These are phyloP conservation scores for Paramecium tetraurelia DNA, from an alignment of 73 alveolate genomes.

Conservation along the genomic window DNA sequence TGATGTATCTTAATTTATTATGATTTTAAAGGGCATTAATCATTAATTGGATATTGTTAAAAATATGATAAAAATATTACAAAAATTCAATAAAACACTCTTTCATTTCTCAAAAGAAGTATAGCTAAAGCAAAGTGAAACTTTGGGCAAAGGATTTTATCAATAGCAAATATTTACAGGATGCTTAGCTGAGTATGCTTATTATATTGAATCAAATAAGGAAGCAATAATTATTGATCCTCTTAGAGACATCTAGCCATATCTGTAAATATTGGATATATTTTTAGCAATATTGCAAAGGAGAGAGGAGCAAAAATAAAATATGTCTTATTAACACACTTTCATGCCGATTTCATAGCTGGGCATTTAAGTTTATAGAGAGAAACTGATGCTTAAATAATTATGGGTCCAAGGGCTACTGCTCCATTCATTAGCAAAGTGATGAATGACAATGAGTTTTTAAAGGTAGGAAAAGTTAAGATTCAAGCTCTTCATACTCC, in stretches of 20 bases:
- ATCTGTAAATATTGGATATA: conserved; percentile 34
- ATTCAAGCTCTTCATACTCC: conserved; percentile 70
- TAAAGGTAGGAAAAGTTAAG: conserved; percentile 48
- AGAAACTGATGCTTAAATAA: conserved; percentile 58
- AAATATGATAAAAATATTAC: not conserved
- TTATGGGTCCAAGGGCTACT: conserved; percentile 59
- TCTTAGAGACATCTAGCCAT: conserved; percentile 62
- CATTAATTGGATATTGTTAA: not conserved
- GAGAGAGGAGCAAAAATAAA: conserved; percentile 59
- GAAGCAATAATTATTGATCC: conserved; percentile 67
- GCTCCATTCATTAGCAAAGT: conserved; percentile 54
- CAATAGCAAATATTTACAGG: conserved; percentile 57
- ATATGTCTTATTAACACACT: conserved; percentile 62
- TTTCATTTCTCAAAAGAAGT: conserved; percentile 20
- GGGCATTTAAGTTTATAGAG: conserved; percentile 60
- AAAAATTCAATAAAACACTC: not conserved
- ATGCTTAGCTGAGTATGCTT: conserved; percentile 64
- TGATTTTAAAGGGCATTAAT: not conserved
- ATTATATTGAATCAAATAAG: conserved; percentile 54
- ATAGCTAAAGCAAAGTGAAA: not conserved
- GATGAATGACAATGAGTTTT: conserved; percentile 33
- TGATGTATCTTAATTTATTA: not conserved
- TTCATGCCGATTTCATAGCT: conserved; percentile 68
- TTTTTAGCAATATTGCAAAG: conserved; percentile 30
- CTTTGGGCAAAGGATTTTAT: conserved; percentile 46